These are phyloP conservation scores for Candolleomyces efflorescens DNA, from an alignment of 768 basidiomycete genomes.

Conservation along the genomic window DNA sequence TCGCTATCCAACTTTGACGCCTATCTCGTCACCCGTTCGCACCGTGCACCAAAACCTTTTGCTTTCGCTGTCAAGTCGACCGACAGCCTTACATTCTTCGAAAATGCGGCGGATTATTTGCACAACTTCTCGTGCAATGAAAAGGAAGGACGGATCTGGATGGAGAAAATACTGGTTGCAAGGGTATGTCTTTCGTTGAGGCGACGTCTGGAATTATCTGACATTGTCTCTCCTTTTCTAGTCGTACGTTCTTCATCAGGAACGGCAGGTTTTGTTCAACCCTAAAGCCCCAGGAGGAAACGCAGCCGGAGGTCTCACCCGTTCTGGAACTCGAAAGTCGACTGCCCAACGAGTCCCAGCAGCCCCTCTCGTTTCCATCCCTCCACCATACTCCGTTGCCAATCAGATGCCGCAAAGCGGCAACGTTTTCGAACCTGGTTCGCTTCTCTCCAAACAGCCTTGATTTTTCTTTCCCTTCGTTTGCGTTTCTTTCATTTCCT, in stretches of 20 bases:
- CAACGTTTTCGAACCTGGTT: slow-evolving; percentile 70
- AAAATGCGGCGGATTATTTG: slow-evolving; percentile 82
- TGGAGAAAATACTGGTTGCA: slow-evolving; percentile 76
- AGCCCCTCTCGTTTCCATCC: slow-evolving; percentile 38
- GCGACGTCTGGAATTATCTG: slow-evolving; percentile 10
- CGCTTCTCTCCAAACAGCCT: slow-evolving; percentile 54
- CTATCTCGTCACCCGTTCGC: slow-evolving; percentile 69
- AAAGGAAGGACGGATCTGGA: slow-evolving; percentile 71
- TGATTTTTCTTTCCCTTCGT: slow-evolving; percentile 7
- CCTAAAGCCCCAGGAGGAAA: slow-evolving; percentile 29
- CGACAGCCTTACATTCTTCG: slow-evolving; percentile 82
- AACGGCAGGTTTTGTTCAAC: slow-evolving; percentile 63
- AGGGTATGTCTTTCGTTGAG: slow-evolving; percentile 49
- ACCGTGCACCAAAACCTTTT: slow-evolving; percentile 81
- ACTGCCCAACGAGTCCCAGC: slow-evolving; percentile 16
- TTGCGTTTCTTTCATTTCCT: neutral
- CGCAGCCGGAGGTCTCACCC: slow-evolving; percentile 27
- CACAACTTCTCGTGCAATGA: slow-evolving; percentile 81
- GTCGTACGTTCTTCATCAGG: slow-evolving; percentile 84
- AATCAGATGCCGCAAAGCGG: slow-evolving; percentile 14
- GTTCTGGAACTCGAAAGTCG: slow-evolving; percentile 30
- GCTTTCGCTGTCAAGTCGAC: slow-evolving; percentile 87
- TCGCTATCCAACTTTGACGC: slow-evolving; percentile 87
- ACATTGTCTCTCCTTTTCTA: slow-evolving; percentile 20
- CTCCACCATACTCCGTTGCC: slow-evolving; percentile 23